Conservation (phyloP, 768 basidiomycete species). For the Leccinum boreale region DNA sequence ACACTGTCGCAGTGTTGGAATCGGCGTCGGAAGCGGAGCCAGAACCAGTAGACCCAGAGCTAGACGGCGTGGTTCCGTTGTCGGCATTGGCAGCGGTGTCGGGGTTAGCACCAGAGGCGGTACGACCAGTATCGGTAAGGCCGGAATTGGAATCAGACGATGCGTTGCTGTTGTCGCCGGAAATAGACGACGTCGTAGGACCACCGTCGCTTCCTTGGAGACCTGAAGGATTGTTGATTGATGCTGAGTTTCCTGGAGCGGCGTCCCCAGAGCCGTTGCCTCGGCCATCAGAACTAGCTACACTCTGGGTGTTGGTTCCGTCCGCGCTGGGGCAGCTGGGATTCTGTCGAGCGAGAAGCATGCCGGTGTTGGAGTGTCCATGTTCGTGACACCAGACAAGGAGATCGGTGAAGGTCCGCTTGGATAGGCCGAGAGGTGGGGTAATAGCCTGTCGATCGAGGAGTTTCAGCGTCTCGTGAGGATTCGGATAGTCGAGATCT, state of each 20-base stretch:
- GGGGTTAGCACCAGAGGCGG: not conserved
- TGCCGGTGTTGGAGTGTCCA: slow-evolving; percentile 4
- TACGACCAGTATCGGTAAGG: not conserved
- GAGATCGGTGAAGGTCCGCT: slow-evolving; percentile 22
- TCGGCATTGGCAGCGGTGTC: too few species aligned
- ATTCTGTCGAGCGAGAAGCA: slow-evolving; percentile 25
- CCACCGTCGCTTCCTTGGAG: not conserved
- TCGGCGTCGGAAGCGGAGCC: not conserved
- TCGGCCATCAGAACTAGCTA: not conserved
- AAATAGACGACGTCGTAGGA: not conserved
- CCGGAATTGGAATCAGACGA: not conserved
- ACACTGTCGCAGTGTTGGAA: not conserved
- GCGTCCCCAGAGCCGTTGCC: not conserved
- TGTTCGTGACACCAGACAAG: slow-evolving; percentile 28
- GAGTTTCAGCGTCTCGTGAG: slow-evolving; percentile 20
- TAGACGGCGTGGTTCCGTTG: too few species aligned
- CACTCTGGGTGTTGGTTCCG: not conserved
- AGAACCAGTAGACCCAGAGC: not conserved
- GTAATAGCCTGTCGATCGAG: slow-evolving; percentile 18
- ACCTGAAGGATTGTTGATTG: not conserved
- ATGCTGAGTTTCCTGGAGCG: not conserved
- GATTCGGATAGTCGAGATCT: slow-evolving; percentile 24
- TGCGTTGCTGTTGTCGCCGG: not conserved
- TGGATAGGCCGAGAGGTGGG: slow-evolving; percentile 24
- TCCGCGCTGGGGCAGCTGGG: slow-evolving; percentile 12